Evolutionary conservation across 1,284 basidiomycete species (phyloP), one percentile per base, ranked within the genome.

Genomic region (Bjerkandera adusta): DNA sequence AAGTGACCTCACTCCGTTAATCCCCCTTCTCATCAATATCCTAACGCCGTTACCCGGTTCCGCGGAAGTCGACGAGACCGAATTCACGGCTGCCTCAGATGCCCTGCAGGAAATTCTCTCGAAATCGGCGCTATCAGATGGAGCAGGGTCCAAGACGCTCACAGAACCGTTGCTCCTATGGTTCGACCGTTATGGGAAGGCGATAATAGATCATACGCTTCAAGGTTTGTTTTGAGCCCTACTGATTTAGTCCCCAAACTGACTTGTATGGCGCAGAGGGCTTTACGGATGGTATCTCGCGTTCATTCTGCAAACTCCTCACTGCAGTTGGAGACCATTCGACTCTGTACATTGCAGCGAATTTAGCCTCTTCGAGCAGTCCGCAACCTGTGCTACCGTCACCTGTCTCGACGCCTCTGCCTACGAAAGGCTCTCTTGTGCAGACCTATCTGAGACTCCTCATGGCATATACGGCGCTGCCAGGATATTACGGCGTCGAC

Each of bases 311-410:
- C 68, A 90, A 90, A 62, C 76, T 95, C 16, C 71, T 95, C 3
- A 78, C 80, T 1, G 85, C 87, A 0, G 67, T 96, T 1, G 88
- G 89, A 0, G 92, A 96, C 53, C 90, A 93, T 61, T 92, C 89
- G 3, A 81, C 85, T 0, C 71, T 76, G n/a, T 92, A 91, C 67
- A 70, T 94, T 43, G 86, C 90, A 2, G 64, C 73, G 4, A 77
- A 88, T 52, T 75, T 94, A 43, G 73, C 79, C 1, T 76, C 75
- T 0, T 57, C 66, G 5, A 56, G 57, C 2, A 51, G 37, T 32
- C 59, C 57, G 13, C 55, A 54, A 27, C 58, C 57, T 2, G 24
- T 50, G 7, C 41, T 53, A 1, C 18, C 60, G 2, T 34, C 35
- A 18, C 47, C 56, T 57, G 45, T 57, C 3, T 53, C 56, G 1